phyloP scores from a whole-genome alignment of 2,329 filamentous ascomycete genomes.

The Pseudogymnoascus sp. region DNA sequence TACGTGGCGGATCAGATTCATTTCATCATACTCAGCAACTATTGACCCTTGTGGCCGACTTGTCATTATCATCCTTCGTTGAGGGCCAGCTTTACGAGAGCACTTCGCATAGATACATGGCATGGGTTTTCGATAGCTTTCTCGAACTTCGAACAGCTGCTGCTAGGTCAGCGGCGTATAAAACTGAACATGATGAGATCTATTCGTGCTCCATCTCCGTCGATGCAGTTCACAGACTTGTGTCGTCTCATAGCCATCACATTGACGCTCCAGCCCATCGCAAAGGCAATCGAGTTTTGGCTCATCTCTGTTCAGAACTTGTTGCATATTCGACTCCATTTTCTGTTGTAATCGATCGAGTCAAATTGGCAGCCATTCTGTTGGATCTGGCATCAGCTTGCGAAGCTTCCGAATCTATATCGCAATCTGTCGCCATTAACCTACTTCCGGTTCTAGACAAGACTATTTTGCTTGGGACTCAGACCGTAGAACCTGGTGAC shows the following conservation, averaged over 20 bases:
- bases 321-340: constrained; percentile 16
- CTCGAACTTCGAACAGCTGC: constrained; percentile 18
- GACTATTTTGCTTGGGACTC: not conserved
- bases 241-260: constrained; percentile 16
- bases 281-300: constrained; percentile 24
- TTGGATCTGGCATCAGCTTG: constrained; percentile 21
- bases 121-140: constrained; percentile 27
- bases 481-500: not conserved
- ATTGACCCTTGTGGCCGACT: constrained; percentile 22
- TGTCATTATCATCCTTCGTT: constrained; percentile 22
- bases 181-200: not conserved
- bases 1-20: constrained; percentile 17
- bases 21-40: constrained; percentile 22
- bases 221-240: constrained; percentile 17
- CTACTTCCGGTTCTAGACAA: constrained; percentile 17
- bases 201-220: constrained; percentile 13
- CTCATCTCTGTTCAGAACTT: constrained; percentile 21
- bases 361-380: constrained; percentile 18
- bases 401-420: constrained; percentile 18
- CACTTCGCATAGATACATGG: constrained; percentile 18
- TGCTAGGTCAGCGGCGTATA: constrained; percentile 9
- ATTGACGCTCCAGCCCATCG: constrained; percentile 20
- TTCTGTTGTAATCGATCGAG: constrained; percentile 11
- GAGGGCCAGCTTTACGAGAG: constrained; percentile 25
- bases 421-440: constrained; percentile 16